These are phyloP conservation scores for Chaetomiaceae sp. DNA, from an alignment of 2,329 filamentous ascomycete species.

Conservation along the genomic window DNA sequence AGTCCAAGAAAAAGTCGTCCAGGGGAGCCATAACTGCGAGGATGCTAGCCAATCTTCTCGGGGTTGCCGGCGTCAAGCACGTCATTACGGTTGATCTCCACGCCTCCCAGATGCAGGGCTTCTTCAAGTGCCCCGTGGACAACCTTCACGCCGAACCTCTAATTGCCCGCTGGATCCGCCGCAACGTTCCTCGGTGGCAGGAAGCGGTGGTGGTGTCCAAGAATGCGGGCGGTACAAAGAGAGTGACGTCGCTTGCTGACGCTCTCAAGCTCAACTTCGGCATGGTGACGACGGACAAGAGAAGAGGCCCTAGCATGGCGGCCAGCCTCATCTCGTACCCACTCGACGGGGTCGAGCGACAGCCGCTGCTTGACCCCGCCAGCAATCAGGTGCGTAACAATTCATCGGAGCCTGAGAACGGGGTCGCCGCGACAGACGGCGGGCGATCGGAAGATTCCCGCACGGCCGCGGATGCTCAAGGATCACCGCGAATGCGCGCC, in stretches of 20 bases:
- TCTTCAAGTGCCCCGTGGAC: slow-evolving; percentile 96
- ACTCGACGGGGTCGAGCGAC: slow-evolving; percentile 56
- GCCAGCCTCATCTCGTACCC: slow-evolving; percentile 74
- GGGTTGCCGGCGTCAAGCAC: slow-evolving; percentile 92
- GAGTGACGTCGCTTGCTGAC: slow-evolving; percentile 92
- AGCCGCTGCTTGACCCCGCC: slow-evolving; percentile 38
- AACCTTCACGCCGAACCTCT: slow-evolving; percentile 95
- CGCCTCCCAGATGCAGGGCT: slow-evolving; percentile 98
- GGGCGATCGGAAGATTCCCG: slow-evolving; percentile 28
- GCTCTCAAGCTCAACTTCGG: slow-evolving; percentile 96
- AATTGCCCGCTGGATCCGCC: slow-evolving; percentile 90
- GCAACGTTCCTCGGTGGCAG: slow-evolving; percentile 81
- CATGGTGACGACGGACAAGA: slow-evolving; percentile 83
- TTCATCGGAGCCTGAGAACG: slow-evolving; percentile 24
- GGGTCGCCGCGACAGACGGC: slow-evolving; percentile 24
- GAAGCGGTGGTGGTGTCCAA: slow-evolving; percentile 97
- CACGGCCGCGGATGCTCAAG: slow-evolving; percentile 40
- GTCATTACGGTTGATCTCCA: slow-evolving; percentile 97
- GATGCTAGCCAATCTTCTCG: slow-evolving; percentile 92
- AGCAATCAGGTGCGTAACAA: slow-evolving; percentile 27
- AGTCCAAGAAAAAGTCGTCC: slow-evolving; percentile 99
- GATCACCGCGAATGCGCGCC: slow-evolving; percentile 38
- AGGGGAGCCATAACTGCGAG: slow-evolving; percentile 92
- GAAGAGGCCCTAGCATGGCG: slow-evolving; percentile 62
- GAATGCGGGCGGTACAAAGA: slow-evolving; percentile 94